Conservation (phyloP, 75 land plant species). For the Cunninghamia lanceolata region DNA sequence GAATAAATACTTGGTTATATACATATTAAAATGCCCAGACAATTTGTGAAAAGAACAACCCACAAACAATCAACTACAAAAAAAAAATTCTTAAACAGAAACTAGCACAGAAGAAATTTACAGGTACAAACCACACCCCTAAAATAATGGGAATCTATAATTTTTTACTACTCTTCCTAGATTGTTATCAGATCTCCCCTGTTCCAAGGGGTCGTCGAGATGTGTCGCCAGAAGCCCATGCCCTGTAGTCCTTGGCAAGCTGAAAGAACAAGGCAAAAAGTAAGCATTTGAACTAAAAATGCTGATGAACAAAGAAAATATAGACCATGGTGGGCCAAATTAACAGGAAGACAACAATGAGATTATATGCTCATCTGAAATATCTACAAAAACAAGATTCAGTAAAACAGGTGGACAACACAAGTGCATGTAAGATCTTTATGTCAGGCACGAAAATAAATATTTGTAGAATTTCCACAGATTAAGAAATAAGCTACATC, state of each 20-base stretch:
- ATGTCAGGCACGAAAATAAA: not conserved
- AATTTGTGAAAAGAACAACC: not conserved
- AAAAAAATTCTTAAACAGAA: not conserved
- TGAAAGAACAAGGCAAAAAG: conserved; percentile 21
- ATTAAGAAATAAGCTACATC: not conserved
- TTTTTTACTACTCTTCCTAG: not conserved
- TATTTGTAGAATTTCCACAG: not conserved
- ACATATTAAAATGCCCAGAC: not conserved
- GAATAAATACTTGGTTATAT: not conserved
- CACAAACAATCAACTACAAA: not conserved
- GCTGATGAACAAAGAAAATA: not conserved
- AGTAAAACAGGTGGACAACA: not conserved
- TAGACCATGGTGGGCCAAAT: not conserved
- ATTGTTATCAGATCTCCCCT: conserved; percentile 56
- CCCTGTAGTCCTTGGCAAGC: conserved; percentile 87
- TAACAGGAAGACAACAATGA: not conserved
- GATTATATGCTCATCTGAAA: not conserved
- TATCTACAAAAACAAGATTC: not conserved
- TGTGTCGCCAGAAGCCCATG: conserved; percentile 90
- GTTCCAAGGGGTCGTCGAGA: conserved; percentile 90
- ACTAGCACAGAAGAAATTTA: not conserved
- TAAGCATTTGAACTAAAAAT: not conserved
- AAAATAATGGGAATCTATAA: not conserved
- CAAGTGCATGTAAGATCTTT: not conserved
- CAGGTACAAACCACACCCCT: not conserved